Evolutionary conservation across 768 basidiomycete species (phyloP), one percentile per base, ranked within the genome.

Genomic region (Lactarius indigo): DNA sequence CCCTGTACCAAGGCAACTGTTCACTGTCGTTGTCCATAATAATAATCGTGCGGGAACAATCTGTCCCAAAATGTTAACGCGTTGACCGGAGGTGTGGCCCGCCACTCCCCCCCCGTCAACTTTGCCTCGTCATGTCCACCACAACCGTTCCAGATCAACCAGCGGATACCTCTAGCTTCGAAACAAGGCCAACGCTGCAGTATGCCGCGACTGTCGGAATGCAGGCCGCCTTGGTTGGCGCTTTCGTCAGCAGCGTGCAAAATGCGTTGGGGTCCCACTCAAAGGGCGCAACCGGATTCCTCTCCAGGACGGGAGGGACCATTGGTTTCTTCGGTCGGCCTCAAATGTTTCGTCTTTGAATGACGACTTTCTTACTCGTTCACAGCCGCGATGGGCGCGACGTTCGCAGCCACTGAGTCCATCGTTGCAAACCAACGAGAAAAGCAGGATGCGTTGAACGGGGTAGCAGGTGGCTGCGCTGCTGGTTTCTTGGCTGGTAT

Each of bases 401-500:
- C 91, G 5, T 98, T 91, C 74, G 90, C 92, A 12, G 84, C 90
- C 70, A 91, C 91, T 1, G 92, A 96, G 75, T 81, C 91, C 7
- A 78, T 82, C 33, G 86, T 92, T 26, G 92, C 92, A 63, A 98
- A 98, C 77, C 79, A 87, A 67, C 85, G 94, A 63, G 82, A 86
- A 76, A 87, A 80, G 70, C 83, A 93, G 69, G 96, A 98, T 75
- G 81, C 89, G 50, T 72, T 91, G 68, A 97, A 94, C 72, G 90
- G 91, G 58, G 89, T 89, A 56, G 86, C 86, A 60, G 95, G 91
- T 63, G 95, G 90, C 64, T 96, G 94, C 79, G 94, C 94, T 57
- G 94, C 94, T 60, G 95, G 95, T 56, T 94, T 96, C 78, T 78
- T 96, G 69, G 92, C 92, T 35, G 95, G 95, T 61, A 77, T 96